These are phyloP conservation scores for Aspergillus brasiliensis DNA, from an alignment of 2,329 filamentous ascomycete species.

Conservation along the genomic window DNA sequence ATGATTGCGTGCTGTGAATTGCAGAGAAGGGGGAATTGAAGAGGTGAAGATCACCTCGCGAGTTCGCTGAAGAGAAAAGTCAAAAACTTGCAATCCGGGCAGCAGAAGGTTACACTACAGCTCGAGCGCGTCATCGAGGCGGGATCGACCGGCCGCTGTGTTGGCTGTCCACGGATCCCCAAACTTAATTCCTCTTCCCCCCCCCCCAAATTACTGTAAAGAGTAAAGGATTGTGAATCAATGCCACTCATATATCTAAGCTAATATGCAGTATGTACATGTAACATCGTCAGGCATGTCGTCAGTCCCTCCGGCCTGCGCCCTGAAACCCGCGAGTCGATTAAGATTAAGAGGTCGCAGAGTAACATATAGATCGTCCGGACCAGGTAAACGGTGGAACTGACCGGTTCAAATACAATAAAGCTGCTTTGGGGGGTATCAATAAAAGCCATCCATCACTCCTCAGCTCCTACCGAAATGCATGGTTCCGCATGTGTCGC, in stretches of 20 bases:
- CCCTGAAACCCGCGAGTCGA: neutral
- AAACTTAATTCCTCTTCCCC: neutral
- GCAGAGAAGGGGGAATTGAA: neutral
- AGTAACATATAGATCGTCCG: neutral
- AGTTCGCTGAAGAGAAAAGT: no score
- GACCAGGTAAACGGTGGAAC: neutral
- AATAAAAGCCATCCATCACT: slow-evolving; percentile 13
- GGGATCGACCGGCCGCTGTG: neutral
- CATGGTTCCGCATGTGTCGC: slow-evolving; percentile 39
- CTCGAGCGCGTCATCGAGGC: neutral
- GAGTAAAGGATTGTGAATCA: neutral
- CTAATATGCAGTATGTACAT: neutral
- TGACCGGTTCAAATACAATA: neutral
- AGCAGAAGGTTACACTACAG: neutral
- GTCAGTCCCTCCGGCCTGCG: neutral
- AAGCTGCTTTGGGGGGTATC: slow-evolving; percentile 16
- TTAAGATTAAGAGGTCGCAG: neutral
- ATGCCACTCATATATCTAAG: neutral
- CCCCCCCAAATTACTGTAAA: neutral
- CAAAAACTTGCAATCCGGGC: no score
- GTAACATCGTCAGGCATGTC: neutral
- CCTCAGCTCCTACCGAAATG: slow-evolving; percentile 29
- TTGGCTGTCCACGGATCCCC: neutral
- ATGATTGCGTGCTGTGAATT: slow-evolving; percentile 21
- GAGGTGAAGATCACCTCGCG: neutral